Evolutionary conservation across 1,139 yeast species (phyloP).

Genomic region (Lodderomyces oxycetoniae): DNA sequence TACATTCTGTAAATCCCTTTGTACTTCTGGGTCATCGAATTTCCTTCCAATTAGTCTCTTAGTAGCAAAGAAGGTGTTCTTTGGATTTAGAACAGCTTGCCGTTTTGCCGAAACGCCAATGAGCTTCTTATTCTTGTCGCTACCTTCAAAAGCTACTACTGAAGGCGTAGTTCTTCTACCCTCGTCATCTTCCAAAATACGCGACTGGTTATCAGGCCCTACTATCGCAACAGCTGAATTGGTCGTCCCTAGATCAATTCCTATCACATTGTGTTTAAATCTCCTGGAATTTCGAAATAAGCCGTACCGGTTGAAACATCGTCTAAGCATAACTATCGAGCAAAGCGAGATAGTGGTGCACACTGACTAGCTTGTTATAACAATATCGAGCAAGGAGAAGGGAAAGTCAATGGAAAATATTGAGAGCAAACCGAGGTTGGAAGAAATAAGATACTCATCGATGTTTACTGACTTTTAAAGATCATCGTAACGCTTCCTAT

Average conservation of each 20-base stretch:
- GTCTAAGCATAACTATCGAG: no score
- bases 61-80: constrained; percentile 69
- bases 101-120: constrained; percentile 66
- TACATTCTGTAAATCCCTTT: constrained; percentile 49
- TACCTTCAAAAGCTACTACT: constrained; percentile 48
- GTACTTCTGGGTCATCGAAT: constrained; percentile 60
- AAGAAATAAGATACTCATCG: no score
- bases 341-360: no score
- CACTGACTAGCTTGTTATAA: no score
- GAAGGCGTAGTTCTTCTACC: constrained; percentile 74
- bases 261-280: constrained; percentile 45
- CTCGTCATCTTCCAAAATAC: constrained; percentile 62
- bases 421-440: no score
- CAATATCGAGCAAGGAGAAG: no score
- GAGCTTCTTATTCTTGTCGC: constrained; percentile 14
- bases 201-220: constrained; percentile 38
- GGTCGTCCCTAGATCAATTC: constrained; percentile 78
- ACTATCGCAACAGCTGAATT: constrained; percentile 76
- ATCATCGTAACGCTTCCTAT: no score
- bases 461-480: no score
- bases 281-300: no score
- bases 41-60: constrained; percentile 69
- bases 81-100: constrained; percentile 61
- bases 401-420: no score
- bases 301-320: no score